These are phyloP conservation scores for Phialophora macrospora DNA, from an alignment of 2,329 filamentous ascomycete genomes.

Conservation along the genomic window DNA sequence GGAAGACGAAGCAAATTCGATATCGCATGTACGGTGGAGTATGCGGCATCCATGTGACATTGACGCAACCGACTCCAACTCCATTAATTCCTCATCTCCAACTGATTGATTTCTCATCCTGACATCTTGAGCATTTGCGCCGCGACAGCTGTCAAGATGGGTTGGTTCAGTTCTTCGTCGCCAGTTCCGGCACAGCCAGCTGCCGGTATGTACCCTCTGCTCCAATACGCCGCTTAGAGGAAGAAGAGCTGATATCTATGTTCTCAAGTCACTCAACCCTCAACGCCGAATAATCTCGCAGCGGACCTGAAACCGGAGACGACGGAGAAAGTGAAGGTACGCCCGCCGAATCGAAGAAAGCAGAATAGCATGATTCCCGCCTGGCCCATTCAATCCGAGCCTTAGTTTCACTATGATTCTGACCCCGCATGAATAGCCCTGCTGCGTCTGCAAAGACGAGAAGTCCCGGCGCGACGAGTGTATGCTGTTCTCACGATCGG, in stretches of 20 bases:
- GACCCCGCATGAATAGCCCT: constrained; percentile 65
- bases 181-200: constrained; percentile 32
- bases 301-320: constrained; percentile 26
- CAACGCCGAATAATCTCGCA: constrained; percentile 27
- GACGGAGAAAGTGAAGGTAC: constrained; percentile 39
- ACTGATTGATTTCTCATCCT: constrained; percentile 30
- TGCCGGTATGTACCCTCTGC: constrained; percentile 20
- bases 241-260: not conserved
- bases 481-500: constrained; percentile 92
- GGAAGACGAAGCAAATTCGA: constrained; percentile 1
- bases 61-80: constrained; percentile 12
- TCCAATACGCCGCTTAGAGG: not conserved
- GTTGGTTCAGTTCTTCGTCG: constrained; percentile 34
- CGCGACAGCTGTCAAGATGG: constrained; percentile 21
- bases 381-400: not conserved
- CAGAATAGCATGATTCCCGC: too few species aligned
- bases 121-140: not conserved
- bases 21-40: constrained; percentile 7
- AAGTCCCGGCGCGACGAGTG: constrained; percentile 94
- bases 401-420: constrained; percentile 5
- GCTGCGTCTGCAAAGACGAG: constrained; percentile 96
- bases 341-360: not conserved
- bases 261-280: constrained; percentile 25
- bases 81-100: not conserved
- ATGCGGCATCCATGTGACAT: constrained; percentile 3